Conservation (phyloP, 1,284 basidiomycete species). For the Pulchroboletus neoregius region DNA sequence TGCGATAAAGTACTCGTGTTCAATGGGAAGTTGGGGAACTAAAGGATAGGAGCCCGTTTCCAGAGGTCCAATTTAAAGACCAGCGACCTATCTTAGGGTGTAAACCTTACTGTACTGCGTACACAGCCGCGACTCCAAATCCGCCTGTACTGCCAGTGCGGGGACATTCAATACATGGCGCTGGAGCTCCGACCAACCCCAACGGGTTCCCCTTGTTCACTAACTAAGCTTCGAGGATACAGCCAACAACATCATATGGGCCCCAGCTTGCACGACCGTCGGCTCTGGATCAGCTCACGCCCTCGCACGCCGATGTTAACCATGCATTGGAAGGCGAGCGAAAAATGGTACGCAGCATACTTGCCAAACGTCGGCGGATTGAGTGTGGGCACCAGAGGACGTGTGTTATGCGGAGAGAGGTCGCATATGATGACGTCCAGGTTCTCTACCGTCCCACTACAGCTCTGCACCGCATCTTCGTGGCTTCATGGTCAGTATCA, state of each 20-base stretch:
- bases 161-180: too few relatives aligned
- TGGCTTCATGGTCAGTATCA: too few relatives aligned
- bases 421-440: conserved; percentile 71
- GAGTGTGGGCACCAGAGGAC: conserved; percentile 51
- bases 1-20: conserved; percentile 3
- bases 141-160: too few relatives aligned
- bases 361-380: conserved; percentile 74
- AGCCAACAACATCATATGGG: conserved; percentile 91
- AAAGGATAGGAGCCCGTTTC: background rate
- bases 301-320: conserved; percentile 98
- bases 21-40: background rate
- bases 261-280: conserved; percentile 96
- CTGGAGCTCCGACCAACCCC: conserved; percentile 67
- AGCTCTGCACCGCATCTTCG: too few relatives aligned
- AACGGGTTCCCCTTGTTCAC: conserved; percentile 79
- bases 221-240: conserved; percentile 91
- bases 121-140: too few relatives aligned
- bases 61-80: background rate
- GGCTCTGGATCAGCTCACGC: conserved; percentile 86
- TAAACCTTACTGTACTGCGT: too few relatives aligned
- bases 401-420: conserved; percentile 56
- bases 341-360: conserved; percentile 82
- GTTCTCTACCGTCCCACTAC: too few relatives aligned
- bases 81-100: background rate
- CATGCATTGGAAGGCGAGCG: conserved; percentile 93